Evolutionary conservation across 192 early-diverging fungal species (phyloP).

Genomic region (Umbelopsis isabellina): DNA sequence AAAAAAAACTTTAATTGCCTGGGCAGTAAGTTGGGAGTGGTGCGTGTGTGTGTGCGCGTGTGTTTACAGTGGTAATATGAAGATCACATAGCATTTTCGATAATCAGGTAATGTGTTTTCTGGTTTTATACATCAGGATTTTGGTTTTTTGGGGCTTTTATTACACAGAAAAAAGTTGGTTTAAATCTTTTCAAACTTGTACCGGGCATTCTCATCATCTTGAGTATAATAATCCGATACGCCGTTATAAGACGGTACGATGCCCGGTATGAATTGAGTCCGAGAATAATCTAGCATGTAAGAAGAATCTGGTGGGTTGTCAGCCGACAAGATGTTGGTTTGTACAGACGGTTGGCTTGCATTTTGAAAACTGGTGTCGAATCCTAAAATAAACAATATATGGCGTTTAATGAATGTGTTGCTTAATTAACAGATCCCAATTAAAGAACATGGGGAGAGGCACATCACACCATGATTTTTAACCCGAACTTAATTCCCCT

Average conservation of each 20-base stretch:
- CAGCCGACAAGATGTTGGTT: constrained; percentile 17
- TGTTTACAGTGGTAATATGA: too few species aligned
- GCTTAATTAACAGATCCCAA: constrained; percentile 3
- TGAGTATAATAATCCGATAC: constrained; percentile 4
- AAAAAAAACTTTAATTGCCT: too few species aligned
- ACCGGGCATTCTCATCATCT: constrained; percentile 1
- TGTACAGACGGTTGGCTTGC: constrained; percentile 16
- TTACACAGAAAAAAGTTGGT: neutral
- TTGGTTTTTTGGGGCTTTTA: neutral
- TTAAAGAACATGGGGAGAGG: neutral
- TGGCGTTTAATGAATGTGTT: constrained; percentile 1
- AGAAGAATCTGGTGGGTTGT: neutral
- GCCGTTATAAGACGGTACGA: neutral
- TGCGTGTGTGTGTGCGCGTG: too few species aligned
- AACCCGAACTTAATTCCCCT: too few species aligned
- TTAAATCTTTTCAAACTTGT: constrained; percentile 15
- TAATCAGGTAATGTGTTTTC: too few species aligned
- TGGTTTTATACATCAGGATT: neutral
- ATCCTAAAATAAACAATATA: constrained; percentile 8
- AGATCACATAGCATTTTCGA: too few species aligned
- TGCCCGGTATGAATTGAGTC: neutral
- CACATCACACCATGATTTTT: neutral
- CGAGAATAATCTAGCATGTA: constrained; percentile 16
- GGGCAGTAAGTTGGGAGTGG: too few species aligned
- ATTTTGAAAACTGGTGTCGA: constrained; percentile 1